Percentiles rank a stretch among this genome's conserved stretches.
Conservation (phyloP, 2,329 filamentous ascomycete species). For the Tolypocladium tundrense region DNA sequence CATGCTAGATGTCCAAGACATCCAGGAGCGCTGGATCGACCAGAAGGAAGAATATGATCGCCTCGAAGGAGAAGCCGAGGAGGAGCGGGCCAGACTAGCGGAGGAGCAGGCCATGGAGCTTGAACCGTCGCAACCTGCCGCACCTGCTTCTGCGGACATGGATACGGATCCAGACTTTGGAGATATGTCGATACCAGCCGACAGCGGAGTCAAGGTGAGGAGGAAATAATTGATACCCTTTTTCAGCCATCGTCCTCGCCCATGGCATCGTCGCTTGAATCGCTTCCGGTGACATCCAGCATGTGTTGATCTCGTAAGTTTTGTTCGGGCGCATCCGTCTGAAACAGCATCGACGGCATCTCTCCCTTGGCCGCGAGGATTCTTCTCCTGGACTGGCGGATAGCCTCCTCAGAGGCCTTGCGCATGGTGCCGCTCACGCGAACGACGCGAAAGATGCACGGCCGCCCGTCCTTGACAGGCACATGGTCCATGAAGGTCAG, state of each 20-base stretch:
- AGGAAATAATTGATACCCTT: slow-evolving; percentile 47
- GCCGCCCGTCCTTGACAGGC: slow-evolving; percentile 46
- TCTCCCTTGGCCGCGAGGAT: slow-evolving; percentile 55
- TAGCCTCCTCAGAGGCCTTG: slow-evolving; percentile 83
- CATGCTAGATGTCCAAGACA: slow-evolving; percentile 72
- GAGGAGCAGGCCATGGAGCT: slow-evolving; percentile 27
- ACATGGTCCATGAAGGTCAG: slow-evolving; percentile 69
- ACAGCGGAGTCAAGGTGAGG: slow-evolving; percentile 61
- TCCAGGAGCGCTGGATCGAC: slow-evolving; percentile 95
- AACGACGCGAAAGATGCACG: slow-evolving; percentile 75
- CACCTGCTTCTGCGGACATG: slow-evolving; percentile 8
- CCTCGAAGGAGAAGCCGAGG: slow-evolving; percentile 62
- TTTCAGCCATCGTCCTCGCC: slow-evolving; percentile 32
- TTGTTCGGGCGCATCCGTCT: slow-evolving; percentile 7
- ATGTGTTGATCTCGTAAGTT: slow-evolving; percentile 17
- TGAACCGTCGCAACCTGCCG: slow-evolving; percentile 13
- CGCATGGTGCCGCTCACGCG: slow-evolving; percentile 87
- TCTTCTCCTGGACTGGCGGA: slow-evolving; percentile 62
- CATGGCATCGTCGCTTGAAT: slow-evolving; percentile 33
- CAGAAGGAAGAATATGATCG: slow-evolving; percentile 80
- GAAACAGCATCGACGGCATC: slow-evolving; percentile 2
- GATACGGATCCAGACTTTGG: slow-evolving; percentile 37
- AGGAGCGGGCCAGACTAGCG: slow-evolving; percentile 55
- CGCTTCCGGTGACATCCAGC: slow-evolving; percentile 30
- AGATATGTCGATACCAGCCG: slow-evolving; percentile 39